These are phyloP conservation scores for Pythium volutum DNA, from an alignment of 352 stramenopile genomes.

Conservation along the genomic window DNA sequence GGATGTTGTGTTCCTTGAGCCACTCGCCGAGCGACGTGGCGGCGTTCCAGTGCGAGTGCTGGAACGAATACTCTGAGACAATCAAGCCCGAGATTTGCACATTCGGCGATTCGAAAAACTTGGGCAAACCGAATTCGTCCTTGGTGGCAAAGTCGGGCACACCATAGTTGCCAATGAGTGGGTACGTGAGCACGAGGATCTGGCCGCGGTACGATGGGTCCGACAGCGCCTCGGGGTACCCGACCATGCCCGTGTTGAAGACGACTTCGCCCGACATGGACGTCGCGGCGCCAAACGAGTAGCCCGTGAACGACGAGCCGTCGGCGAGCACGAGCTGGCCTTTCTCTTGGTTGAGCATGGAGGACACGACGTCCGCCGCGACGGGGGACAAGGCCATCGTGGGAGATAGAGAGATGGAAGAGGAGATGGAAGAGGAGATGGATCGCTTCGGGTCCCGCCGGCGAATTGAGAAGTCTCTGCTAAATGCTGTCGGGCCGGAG, in stretches of 20 bases:
- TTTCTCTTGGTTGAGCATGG: constrained; percentile 41
- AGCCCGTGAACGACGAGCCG: constrained; percentile 66
- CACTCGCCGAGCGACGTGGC: constrained; percentile 80
- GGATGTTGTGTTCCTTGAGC: constrained; percentile 90
- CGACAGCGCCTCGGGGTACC: constrained; percentile 97
- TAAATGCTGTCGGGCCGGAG: neutral
- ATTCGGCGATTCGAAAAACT: constrained; percentile 94
- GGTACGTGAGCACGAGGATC: constrained; percentile 96
- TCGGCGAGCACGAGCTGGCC: constrained; percentile 82
- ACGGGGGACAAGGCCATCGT: constrained; percentile 45
- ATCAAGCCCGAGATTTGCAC: constrained; percentile 97
- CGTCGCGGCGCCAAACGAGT: constrained; percentile 75
- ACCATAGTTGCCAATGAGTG: constrained; percentile 98
- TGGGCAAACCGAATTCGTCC: constrained; percentile 93
- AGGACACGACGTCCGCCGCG: constrained; percentile 32
- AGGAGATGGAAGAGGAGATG: constrained; percentile 15
- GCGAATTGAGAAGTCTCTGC: constrained; percentile 32
- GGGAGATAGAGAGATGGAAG: constrained; percentile 33
- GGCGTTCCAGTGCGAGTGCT: constrained; percentile 96
- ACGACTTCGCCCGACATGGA: constrained; percentile 95
- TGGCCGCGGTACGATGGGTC: constrained; percentile 98
- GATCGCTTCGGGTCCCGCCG: constrained; percentile 30
- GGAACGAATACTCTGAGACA: constrained; percentile 95
- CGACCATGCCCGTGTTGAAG: constrained; percentile 99
- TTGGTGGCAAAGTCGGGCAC: constrained; percentile 87